Evolutionary conservation across 495 filamentous ascomycete genomes (phyloP), one percentile per base, ranked within the genome.

Genomic region (Coniosporium apollinis): DNA sequence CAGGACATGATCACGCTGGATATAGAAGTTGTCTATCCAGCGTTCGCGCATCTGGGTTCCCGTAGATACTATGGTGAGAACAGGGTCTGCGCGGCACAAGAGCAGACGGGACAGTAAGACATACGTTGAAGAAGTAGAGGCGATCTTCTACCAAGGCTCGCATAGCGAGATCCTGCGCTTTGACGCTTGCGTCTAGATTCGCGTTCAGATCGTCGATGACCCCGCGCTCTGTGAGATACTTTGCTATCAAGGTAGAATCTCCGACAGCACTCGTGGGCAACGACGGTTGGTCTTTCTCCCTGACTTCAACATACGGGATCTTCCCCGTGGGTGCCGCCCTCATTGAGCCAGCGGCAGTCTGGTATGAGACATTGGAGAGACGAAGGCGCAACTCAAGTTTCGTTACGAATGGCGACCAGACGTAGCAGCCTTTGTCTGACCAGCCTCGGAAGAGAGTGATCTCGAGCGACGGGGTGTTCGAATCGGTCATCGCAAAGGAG

Each of bases 371-470:
- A 0, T 50, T 50, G 3, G 54, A 60, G 36, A 74, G 62, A 16
- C 74, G 72, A 5, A 80, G 57, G 1, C 71, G 72, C 17, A 66
- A 56, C 43, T 80, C 74, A 35, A 78, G 62, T 49, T 79, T 80
- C 22, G 46, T 69, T 33, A 73, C 71, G 44, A 74, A 79, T 14
- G 75, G 72, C 0, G 74, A 78, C 70, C 70, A 74, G 37, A 62
- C 58, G 44, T 76, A 64, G 29, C 32, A 41, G 3, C 50, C 49
- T 3, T 39, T 21, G 9, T 44, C 43, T 22, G 52, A 49, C 43
- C 61, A 71, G 18, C 69, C 69, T 8, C 72, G 65, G 56, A 62
- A 74, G 45, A 77, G 40, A 19, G 56, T 67, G 37, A 70, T 8
- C 6, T 31, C 8, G 29, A 15, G 29, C 29, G n/a, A n/a, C n/a